Evolutionary conservation across 345 rosid genomes (phyloP), one percentile per base, ranked within the genome.

Genomic region (Passiflora organensis): DNA sequence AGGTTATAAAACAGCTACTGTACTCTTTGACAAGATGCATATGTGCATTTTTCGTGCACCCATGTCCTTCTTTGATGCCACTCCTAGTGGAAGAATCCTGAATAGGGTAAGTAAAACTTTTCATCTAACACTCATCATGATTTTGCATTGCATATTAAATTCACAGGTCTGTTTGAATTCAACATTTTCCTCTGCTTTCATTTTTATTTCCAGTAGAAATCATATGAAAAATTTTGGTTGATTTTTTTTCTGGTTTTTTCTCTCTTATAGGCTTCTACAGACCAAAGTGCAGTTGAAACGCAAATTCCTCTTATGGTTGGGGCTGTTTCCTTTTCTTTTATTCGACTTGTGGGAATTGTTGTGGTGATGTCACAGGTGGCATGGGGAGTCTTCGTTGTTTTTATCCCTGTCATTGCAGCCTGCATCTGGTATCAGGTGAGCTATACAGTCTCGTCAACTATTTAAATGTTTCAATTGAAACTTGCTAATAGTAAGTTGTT

Each of bases 61-160:
- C 19, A 84, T 84, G 89, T 78, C 85, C 6, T 87, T 87, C 69
- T 87, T 87, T 69, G 95, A 87, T 71, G 68, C 91, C n/a, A 87
- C 95, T 13, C 91, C 91, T 10, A 77, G 86, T 64, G 95, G 87
- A 63, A 69, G 95, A 56, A 80, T 82, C 50, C 69, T 86, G 14
- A 83, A 72, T 51, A 78, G 95, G 58, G 95, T 83, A 66, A 54
- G 84, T 62, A 12, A 51, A 21, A 3, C 25, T 21, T 13, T 14
- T 2, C 17, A 41, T 32, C 20, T 28, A 19, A n/a, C 25, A 10
- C 18, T 25, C 34, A 28, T 28, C 34, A 28, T 2, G 34, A 28
- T 8, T 28, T 28, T 28, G 8, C 34, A 28, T 28, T 28, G 34
- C 3, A 2, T 28, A 28, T 8, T 2, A 28, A 28, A 3, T 28